Percentiles rank a stretch among this genome's conserved stretches.
These are phyloP conservation scores for Diaporthe nobilis DNA, from an alignment of 2,329 filamentous ascomycete species.

Conservation along the genomic window DNA sequence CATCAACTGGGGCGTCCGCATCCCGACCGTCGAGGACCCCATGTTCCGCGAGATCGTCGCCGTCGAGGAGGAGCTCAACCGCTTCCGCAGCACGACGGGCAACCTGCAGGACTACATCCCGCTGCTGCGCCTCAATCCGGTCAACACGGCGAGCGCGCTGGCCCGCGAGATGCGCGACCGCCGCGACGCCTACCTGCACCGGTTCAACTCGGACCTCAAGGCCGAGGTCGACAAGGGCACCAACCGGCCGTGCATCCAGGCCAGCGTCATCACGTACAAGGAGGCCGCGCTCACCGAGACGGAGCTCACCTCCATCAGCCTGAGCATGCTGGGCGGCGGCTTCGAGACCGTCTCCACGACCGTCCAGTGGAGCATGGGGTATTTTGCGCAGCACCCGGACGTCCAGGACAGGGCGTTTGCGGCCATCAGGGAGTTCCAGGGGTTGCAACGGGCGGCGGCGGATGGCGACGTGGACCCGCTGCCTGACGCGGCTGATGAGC, in stretches of 20 bases:
- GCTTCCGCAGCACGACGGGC: constrained; percentile 41
- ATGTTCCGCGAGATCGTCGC: constrained; percentile 42
- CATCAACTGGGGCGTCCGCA: constrained; percentile 44
- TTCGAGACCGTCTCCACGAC: constrained; percentile 41
- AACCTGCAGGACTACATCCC: constrained; percentile 42
- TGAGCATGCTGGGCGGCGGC: constrained; percentile 64
- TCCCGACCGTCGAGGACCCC: constrained; percentile 41
- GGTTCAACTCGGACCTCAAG: constrained; percentile 36
- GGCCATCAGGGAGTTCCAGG: constrained; percentile 64
- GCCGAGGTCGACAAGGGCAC: constrained; percentile 35
- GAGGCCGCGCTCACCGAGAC: constrained; percentile 38
- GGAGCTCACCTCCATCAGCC: constrained; percentile 60
- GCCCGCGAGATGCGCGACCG: constrained; percentile 40
- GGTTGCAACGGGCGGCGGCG: neutral
- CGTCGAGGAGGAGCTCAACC: constrained; percentile 43
- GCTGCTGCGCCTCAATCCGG: constrained; percentile 38
- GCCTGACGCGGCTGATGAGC: constrained; percentile 73
- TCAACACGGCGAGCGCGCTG: constrained; percentile 35
- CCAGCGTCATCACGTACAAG: constrained; percentile 40
- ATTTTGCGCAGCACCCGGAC: constrained; percentile 56
- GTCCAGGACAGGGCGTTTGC: constrained; percentile 70
- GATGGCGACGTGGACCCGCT: constrained; percentile 63
- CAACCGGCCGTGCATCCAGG: constrained; percentile 41
- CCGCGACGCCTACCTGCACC: constrained; percentile 36
- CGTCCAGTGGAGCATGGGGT: constrained; percentile 43